Base-by-base conservation (phyloP, 495 filamentous ascomycete species). In the Pyrenula massariospora region DNA sequence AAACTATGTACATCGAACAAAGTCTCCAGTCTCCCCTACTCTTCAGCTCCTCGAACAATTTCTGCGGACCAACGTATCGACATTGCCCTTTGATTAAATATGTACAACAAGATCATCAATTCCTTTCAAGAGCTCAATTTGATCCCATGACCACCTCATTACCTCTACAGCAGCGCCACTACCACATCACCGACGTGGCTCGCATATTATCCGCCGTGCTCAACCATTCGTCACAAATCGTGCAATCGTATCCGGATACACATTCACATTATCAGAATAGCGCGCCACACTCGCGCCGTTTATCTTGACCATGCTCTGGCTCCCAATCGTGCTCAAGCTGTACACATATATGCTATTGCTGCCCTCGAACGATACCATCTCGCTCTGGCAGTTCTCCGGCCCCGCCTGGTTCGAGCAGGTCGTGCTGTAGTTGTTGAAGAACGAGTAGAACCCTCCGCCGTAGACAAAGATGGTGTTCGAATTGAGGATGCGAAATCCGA, bases 371-470 rank as follows among this genome's bases (percentile, higher is more conserved):
- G 76, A 76, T 63, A 86, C 76, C 19, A 87, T 87, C 10, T 75
- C 63, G 48, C 67, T 74, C 70, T 88, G 86, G 66, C 86, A 90
- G 12, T 63, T 64, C 25, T 71, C 73, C 1, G 70, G 74, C 1
- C 66, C 65, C 12, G 73, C 77, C 22, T 68, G 65, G 42, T 72
- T 71, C 1, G 75, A 77, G 66, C 75, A 80, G 12, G 64, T 53
- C 19, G 66, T 68, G 58, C 63, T 67, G 66, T 82, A 84, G 58
- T 77, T 66, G 57, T 83, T 79, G 73, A 91, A 91, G 72, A 90
- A 91, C 36, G 78, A 83, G 71, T 91, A 91, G 12, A 87, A 66
- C 8, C 88, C 88, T 8, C 83, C 84, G 31, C 85, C 84, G 60
- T 88, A 90, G 24, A 89, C 68, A 47, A 77, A 61, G 12, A 91